phyloP scores from a whole-genome alignment of 1,284 basidiomycete species.

The Rugosomyces carneus region DNA sequence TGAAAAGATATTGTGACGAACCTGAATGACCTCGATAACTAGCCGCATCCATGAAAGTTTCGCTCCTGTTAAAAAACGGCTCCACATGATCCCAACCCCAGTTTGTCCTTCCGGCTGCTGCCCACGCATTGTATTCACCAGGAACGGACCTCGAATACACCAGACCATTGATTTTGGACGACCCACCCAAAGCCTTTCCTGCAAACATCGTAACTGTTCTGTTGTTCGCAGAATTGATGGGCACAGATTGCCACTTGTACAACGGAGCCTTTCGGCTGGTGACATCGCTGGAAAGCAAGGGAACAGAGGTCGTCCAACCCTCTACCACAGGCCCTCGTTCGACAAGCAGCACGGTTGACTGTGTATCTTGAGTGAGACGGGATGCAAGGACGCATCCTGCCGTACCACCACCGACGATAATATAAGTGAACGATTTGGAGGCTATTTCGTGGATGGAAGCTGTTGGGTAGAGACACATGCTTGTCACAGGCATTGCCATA shows the following conservation, averaged over 20 bases:
- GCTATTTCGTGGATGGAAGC: not conserved
- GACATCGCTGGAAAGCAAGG: constrained; percentile 24
- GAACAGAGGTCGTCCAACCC: constrained; percentile 22
- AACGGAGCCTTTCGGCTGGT: constrained; percentile 16
- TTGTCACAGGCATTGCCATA: not conserved
- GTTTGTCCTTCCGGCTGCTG: not conserved
- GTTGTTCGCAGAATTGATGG: constrained; percentile 12
- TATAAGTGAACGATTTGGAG: constrained; percentile 47
- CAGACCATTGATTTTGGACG: constrained; percentile 31
- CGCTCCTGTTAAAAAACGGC: constrained; percentile 2
- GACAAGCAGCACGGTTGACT: constrained; percentile 25
- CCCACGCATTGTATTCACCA: constrained; percentile 1
- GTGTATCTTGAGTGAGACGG: constrained; percentile 27
- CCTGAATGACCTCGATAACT: not conserved
- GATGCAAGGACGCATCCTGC: constrained; percentile 29
- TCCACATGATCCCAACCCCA: not conserved
- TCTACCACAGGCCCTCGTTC: constrained; percentile 23
- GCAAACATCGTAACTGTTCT: constrained; percentile 19
- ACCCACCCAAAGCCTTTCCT: constrained; percentile 34
- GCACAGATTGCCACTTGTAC: constrained; percentile 10
- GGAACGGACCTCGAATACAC: constrained; percentile 18
- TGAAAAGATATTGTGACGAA: not conserved
- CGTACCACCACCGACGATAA: constrained; percentile 47
- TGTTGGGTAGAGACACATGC: not conserved
- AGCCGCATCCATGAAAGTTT: not conserved